Conservation (phyloP, 352 stramenopile species). For the Pythium monospermum region DNA sequence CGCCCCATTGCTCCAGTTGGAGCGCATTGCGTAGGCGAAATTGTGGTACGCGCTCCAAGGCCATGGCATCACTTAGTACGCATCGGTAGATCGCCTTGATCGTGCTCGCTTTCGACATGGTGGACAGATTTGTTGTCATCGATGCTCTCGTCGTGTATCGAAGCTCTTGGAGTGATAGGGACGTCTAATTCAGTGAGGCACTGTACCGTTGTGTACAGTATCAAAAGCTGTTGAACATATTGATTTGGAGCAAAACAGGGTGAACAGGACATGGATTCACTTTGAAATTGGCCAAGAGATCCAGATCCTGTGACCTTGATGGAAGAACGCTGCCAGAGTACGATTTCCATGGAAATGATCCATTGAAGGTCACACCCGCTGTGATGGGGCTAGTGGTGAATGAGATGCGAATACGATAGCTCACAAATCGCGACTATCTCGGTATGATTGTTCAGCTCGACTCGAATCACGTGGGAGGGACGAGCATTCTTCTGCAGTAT, state of each 20-base stretch:
- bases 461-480: too few relatives aligned
- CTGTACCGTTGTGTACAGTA: too few relatives aligned
- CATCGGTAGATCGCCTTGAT: constrained; percentile 61
- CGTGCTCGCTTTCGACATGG: constrained; percentile 36
- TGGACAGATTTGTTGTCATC: not conserved
- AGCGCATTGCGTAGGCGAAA: constrained; percentile 57
- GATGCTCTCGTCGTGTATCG: not conserved
- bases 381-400: too few relatives aligned
- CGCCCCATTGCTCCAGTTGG: constrained; percentile 60
- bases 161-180: not conserved
- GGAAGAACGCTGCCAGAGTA: not conserved
- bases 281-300: not conserved
- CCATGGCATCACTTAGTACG: constrained; percentile 51
- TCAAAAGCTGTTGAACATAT: too few relatives aligned
- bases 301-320: not conserved
- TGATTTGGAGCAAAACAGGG: not conserved
- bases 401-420: too few relatives aligned
- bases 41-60: constrained; percentile 51
- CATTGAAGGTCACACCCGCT: not conserved
- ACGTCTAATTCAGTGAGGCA: not conserved
- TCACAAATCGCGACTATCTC: too few relatives aligned
- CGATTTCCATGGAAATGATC: not conserved
- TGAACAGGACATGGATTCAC: not conserved
- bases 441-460: too few relatives aligned
- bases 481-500: too few relatives aligned